Base-by-base conservation (phyloP, 192 early-diverging fungal genomes). In the Allomyces arbusculus region DNA sequence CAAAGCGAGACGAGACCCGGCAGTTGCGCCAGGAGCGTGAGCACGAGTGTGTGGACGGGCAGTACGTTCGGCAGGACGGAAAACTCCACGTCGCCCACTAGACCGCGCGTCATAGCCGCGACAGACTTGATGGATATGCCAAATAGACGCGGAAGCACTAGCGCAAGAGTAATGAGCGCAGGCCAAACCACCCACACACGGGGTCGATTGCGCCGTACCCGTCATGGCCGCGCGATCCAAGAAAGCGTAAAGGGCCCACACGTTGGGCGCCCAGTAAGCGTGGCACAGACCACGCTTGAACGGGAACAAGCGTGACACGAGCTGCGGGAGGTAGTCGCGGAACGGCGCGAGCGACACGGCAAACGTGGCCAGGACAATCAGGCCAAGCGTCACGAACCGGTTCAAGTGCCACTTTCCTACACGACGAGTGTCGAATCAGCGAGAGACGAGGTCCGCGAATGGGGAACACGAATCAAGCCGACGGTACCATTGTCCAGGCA, bases 281-380 rank as follows among this genome's bases (percentile, higher is more conserved):
- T 98, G 95, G 73, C 86, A 90, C 12, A 98, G 80, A 16, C 95
- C 95, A n/a, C 95, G 83, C 73, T 89, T 91, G 76, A 98, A 98
- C 11, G 92, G 92, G 72, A 98, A 98, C 44, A 98, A 78, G 1
- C 95, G 84, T 23, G 78, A 70, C 10, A 86, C 68, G 22, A 98
- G 71, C 74, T 92, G 89, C 10, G 84, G 83, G 7, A 90, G 63
- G 64, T 97, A 89, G 14, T 76, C 74, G 22, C 71, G 71, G 71
- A 95, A 95, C 0, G 95, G 95, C 5, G 82, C 88, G 68, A 98
- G 80, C 1, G 93, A 92, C 5, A 80, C 70, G 19, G 73, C 80
- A 80, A 95, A 94, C 1, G 92, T 85, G 8, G 68, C 66, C 23
- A 81, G 65, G 4, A 89, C 87, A 1, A 75, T 71, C 14, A 71